Evolutionary conservation across 2,329 filamentous ascomycete genomes (phyloP).

Genomic region (Penicillium sp.): DNA sequence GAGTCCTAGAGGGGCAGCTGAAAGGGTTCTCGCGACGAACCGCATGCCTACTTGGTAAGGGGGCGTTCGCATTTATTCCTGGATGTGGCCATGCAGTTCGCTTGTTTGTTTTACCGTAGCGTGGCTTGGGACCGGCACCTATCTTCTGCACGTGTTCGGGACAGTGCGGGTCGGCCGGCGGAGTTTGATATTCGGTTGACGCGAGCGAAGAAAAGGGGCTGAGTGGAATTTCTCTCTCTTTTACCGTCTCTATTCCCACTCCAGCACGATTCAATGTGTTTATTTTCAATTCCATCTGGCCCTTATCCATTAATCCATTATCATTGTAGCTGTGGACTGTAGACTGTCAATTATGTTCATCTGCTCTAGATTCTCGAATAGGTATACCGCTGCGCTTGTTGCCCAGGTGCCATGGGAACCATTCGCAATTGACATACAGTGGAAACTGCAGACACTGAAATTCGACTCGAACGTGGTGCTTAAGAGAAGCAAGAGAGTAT

Average conservation of each 20-base stretch:
- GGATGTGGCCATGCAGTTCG: constrained; percentile 33
- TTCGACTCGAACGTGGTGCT: too few relatives aligned
- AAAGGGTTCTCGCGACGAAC: constrained; percentile 16
- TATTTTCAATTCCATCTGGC: constrained; percentile 25
- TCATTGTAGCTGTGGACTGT: background rate
- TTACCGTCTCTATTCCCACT: constrained; percentile 40
- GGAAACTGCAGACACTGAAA: too few relatives aligned
- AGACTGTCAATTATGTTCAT: background rate
- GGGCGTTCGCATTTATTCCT: constrained; percentile 34
- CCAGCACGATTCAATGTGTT: constrained; percentile 39
- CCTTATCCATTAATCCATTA: background rate
- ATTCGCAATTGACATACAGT: too few relatives aligned
- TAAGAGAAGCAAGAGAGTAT: too few relatives aligned
- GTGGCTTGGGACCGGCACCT: constrained; percentile 34
- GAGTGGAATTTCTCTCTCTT: constrained; percentile 42
- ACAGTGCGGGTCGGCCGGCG: constrained; percentile 38
- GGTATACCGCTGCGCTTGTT: too few relatives aligned
- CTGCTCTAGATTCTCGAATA: too few relatives aligned
- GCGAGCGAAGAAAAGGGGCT: constrained; percentile 37
- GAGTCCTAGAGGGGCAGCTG: constrained; percentile 29
- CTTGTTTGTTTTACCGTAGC: constrained; percentile 32
- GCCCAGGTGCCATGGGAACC: too few relatives aligned
- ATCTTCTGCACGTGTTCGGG: constrained; percentile 33
- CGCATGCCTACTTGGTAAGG: constrained; percentile 28
- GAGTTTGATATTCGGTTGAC: constrained; percentile 42